These are phyloP conservation scores for Aureobasidium sp. DNA, from an alignment of 2,329 filamentous ascomycete genomes.

Conservation along the genomic window DNA sequence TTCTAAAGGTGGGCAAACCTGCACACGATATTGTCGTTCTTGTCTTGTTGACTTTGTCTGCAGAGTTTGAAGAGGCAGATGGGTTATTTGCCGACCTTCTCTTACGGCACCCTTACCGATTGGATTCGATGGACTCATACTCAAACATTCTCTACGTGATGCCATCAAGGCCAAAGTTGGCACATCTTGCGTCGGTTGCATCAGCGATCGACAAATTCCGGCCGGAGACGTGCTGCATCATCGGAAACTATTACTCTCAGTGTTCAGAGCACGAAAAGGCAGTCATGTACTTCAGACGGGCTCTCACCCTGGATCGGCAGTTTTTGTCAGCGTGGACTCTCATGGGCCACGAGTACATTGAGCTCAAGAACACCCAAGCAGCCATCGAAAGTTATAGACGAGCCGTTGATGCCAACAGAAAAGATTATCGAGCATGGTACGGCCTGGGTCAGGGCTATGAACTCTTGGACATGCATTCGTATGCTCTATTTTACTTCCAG, in stretches of 20 bases:
- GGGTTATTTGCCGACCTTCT: constrained; percentile 61
- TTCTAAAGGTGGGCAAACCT: constrained; percentile 48
- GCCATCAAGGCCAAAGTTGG: constrained; percentile 77
- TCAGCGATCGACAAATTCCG: constrained; percentile 91
- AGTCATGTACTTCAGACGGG: constrained; percentile 93
- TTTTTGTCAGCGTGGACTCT: constrained; percentile 96
- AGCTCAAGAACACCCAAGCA: constrained; percentile 96
- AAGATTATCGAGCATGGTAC: constrained; percentile 97
- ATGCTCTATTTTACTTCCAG: constrained; percentile 96
- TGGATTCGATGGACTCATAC: constrained; percentile 91
- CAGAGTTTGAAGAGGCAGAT: constrained; percentile 57
- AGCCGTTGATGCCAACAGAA: constrained; percentile 89
- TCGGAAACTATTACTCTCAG: constrained; percentile 94
- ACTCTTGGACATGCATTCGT: constrained; percentile 95
- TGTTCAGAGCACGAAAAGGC: constrained; percentile 96
- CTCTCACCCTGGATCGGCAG: constrained; percentile 78
- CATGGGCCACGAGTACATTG: constrained; percentile 98
- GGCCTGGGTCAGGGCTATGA: constrained; percentile 95
- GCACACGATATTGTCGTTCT: constrained; percentile 20
- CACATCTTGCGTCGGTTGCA: constrained; percentile 85
- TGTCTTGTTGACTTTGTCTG: constrained; percentile 14
- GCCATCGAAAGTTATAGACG: constrained; percentile 95
- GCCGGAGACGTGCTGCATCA: constrained; percentile 91
- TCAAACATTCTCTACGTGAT: constrained; percentile 97
- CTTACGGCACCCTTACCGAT: constrained; percentile 58